Conservation (phyloP, 73 alveolate species). For the Paraurostyla sp. region DNA sequence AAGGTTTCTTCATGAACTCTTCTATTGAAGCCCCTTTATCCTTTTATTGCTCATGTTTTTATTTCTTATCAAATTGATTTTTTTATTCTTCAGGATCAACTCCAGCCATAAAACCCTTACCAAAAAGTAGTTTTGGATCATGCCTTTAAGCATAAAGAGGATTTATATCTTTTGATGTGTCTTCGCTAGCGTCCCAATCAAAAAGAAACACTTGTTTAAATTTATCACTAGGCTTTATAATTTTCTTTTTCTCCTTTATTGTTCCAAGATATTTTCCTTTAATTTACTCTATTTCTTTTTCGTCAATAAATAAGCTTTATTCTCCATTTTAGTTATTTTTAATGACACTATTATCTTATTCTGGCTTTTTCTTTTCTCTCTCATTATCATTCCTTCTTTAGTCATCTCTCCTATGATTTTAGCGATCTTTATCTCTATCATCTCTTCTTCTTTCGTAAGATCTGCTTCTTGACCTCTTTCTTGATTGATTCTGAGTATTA, state of each 20-base stretch:
- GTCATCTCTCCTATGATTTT: constrained; percentile 3
- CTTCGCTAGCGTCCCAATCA: constrained; percentile 90
- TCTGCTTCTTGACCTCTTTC: neutral
- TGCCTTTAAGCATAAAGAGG: constrained; percentile 71
- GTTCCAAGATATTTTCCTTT: constrained; percentile 74
- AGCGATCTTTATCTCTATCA: neutral
- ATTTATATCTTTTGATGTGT: constrained; percentile 84
- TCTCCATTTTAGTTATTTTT: constrained; percentile 61
- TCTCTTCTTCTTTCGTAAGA: constrained; percentile 1
- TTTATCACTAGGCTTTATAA: constrained; percentile 85
- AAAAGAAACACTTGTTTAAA: constrained; percentile 79
- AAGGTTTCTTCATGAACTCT: constrained; percentile 38
- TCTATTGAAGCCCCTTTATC: neutral
- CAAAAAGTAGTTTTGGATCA: constrained; percentile 79
- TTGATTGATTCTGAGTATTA: neutral
- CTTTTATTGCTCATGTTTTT: neutral
- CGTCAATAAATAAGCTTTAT: constrained; percentile 50
- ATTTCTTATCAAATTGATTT: neutral
- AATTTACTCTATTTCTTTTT: constrained; percentile 60
- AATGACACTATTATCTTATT: neutral
- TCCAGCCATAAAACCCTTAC: constrained; percentile 86
- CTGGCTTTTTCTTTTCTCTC: constrained; percentile 46
- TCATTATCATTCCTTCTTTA: constrained; percentile 54
- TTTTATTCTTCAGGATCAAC: constrained; percentile 53
- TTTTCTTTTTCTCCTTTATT: constrained; percentile 71